Conservation (phyloP, 192 early-diverging fungal species). For the Lunasporangiospora selenospora region DNA sequence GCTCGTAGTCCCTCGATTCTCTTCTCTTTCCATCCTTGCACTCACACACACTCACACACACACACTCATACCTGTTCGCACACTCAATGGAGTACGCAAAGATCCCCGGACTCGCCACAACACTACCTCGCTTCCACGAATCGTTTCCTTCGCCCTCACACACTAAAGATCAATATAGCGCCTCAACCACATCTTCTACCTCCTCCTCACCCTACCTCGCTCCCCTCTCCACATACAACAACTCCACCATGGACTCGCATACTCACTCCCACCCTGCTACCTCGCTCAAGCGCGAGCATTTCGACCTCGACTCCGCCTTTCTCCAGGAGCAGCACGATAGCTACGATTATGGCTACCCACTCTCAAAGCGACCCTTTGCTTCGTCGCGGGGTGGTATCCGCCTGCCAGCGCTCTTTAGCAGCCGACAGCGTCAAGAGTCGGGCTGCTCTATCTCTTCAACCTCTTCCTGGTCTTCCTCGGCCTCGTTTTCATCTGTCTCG, state of each 20-base stretch:
- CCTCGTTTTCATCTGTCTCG: constrained; percentile 26
- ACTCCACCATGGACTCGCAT: too few relatives aligned
- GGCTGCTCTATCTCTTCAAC: constrained; percentile 30
- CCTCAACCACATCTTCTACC: neutral
- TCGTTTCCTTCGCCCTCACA: constrained; percentile 15
- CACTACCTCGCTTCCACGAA: constrained; percentile 29
- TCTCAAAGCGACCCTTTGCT: neutral
- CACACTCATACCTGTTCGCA: too few relatives aligned
- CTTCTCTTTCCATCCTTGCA: neutral
- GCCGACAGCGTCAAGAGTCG: constrained; percentile 37
- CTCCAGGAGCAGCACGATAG: neutral
- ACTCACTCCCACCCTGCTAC: constrained; percentile 24
- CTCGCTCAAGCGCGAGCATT: constrained; percentile 9
- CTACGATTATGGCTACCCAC: neutral
- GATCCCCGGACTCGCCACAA: constrained; percentile 10
- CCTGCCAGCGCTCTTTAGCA: too few relatives aligned
- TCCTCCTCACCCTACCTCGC: constrained; percentile 8
- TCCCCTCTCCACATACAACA: too few relatives aligned
- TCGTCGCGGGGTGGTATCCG: too few relatives aligned
- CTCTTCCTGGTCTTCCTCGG: constrained; percentile 26
- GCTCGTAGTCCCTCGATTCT: too few relatives aligned
- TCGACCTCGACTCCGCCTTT: neutral
- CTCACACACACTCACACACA: neutral
- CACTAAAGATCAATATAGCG: constrained; percentile 1
- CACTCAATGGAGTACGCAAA: constrained; percentile 35